phyloP scores from a whole-genome alignment of 129 eudicot genomes.

The Kitagawia praeruptora region DNA sequence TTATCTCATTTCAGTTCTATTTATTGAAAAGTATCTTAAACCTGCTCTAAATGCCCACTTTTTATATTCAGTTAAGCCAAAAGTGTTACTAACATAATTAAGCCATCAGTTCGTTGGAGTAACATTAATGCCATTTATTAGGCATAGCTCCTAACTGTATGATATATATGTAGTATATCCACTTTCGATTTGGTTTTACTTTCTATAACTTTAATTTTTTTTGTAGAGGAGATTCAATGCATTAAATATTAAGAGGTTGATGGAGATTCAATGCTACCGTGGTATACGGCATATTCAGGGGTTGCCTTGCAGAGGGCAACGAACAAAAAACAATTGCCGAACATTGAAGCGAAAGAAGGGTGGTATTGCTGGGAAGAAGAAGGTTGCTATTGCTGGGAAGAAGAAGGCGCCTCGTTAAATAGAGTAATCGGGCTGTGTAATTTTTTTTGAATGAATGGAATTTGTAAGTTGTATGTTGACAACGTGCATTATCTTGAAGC shows the following conservation, averaged over 20 bases:
- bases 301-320: constrained; percentile 92
- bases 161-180: not conserved
- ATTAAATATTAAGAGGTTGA: constrained; percentile 69
- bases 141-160: not conserved
- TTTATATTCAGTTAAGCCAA: too few relatives aligned
- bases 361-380: constrained; percentile 31
- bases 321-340: constrained; percentile 86
- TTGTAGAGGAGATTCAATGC: constrained; percentile 90
- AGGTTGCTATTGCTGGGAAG: constrained; percentile 13
- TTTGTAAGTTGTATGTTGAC: not conserved
- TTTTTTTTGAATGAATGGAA: not conserved
- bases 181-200: not conserved
- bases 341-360: constrained; percentile 64
- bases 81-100: too few relatives aligned
- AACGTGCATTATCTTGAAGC: not conserved
- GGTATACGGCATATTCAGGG: constrained; percentile 89
- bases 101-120: too few relatives aligned
- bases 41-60: not conserved
- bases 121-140: not conserved
- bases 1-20: not conserved
- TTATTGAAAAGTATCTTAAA: not conserved
- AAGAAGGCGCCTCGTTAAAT: constrained; percentile 61
- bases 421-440: not conserved
- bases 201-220: not conserved
- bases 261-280: constrained; percentile 92